These are phyloP conservation scores for Leccinum obscurum DNA, from an alignment of 768 basidiomycete genomes.

Conservation along the genomic window DNA sequence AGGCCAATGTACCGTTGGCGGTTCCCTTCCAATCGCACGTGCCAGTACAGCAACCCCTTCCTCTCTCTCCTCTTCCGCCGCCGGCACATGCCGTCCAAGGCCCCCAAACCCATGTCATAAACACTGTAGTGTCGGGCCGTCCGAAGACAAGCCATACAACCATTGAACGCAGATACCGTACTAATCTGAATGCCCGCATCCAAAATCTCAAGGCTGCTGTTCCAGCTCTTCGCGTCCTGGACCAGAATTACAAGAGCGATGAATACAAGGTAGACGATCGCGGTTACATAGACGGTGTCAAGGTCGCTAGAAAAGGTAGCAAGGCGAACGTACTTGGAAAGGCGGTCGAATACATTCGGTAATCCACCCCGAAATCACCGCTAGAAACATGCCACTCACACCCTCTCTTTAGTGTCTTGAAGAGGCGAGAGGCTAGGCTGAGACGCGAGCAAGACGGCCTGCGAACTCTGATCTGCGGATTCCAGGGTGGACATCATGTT, in stretches of 20 bases:
- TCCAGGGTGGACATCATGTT: constrained; percentile 73
- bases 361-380: constrained; percentile 15
- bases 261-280: constrained; percentile 67
- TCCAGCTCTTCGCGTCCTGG: constrained; percentile 78
- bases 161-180: constrained; percentile 85
- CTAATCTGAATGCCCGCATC: constrained; percentile 85
- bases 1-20: constrained; percentile 10
- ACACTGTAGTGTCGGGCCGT: constrained; percentile 17
- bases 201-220: constrained; percentile 78
- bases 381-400: constrained; percentile 6
- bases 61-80: constrained; percentile 44
- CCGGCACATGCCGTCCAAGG: constrained; percentile 25
- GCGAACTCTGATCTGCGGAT: constrained; percentile 62
- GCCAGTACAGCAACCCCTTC: constrained; percentile 19
- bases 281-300: constrained; percentile 90
- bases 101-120: constrained; percentile 25
- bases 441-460: constrained; percentile 76
- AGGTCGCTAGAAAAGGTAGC: constrained; percentile 86
- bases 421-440: constrained; percentile 71
- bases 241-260: constrained; percentile 47
- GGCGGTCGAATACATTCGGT: constrained; percentile 86
- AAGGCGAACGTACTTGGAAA: constrained; percentile 91
- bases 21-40: constrained; percentile 41
- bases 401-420: constrained; percentile 57
- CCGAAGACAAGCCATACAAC: constrained; percentile 88